Percentiles rank a stretch among this genome's conserved stretches.
phyloP scores from a whole-genome alignment of 2,329 filamentous ascomycete genomes.

The Diaporthe citriasiana region DNA sequence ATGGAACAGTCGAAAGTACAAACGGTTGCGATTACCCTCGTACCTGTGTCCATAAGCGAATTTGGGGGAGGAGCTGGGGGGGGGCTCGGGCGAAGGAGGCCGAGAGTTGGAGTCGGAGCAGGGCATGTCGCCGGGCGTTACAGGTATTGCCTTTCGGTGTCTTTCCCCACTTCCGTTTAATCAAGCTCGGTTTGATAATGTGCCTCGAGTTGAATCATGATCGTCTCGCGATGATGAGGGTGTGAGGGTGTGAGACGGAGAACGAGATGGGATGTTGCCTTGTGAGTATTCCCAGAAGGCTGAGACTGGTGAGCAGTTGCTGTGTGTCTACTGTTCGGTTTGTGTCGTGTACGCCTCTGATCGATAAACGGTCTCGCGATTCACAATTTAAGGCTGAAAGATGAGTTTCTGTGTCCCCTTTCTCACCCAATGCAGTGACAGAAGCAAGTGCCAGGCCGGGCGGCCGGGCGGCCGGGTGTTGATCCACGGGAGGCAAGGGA shows the following conservation, averaged over 20 bases:
- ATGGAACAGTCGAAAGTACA: neutral
- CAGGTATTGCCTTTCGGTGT: neutral
- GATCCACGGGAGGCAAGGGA: constrained; percentile 21
- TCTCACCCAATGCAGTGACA: neutral
- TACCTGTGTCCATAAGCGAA: neutral
- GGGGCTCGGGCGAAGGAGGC: neutral
- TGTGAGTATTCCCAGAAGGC: neutral
- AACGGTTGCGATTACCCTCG: neutral
- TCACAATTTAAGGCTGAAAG: neutral
- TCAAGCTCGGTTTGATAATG: neutral
- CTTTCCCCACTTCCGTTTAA: neutral
- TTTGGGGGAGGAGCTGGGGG: constrained; percentile 14
- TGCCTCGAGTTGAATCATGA: no score
- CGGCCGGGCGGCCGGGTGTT: neutral
- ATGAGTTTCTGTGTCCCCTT: neutral
- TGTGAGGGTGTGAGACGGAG: no score
- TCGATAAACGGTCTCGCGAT: no score
- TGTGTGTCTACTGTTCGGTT: neutral
- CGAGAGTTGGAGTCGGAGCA: constrained; percentile 4
- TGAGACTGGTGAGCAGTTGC: neutral
- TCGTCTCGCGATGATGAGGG: neutral
- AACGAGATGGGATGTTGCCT: no score
- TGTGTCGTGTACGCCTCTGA: neutral
- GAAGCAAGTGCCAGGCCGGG: neutral
- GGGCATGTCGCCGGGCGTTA: neutral